Conservation (phyloP, 306 rosid species). For the Ormosia semicastrata region DNA sequence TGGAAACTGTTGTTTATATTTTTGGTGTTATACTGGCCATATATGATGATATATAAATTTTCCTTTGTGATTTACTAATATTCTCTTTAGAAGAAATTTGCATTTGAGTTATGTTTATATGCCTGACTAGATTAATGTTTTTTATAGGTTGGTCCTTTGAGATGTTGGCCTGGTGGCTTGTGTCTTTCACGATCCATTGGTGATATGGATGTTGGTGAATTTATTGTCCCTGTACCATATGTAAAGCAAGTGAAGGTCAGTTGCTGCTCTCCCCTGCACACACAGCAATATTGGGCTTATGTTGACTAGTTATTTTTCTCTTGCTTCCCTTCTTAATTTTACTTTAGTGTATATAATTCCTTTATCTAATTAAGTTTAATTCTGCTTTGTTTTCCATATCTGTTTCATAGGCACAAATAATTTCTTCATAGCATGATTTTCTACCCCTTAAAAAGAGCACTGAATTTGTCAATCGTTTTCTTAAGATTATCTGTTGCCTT, state of each 20-base stretch:
- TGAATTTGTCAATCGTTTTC: background rate
- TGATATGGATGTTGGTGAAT: constrained; percentile 95
- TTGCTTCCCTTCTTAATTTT: constrained; percentile 1
- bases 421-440: constrained; percentile 17
- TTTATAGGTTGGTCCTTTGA: constrained; percentile 85
- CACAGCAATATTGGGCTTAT: background rate
- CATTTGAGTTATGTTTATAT: background rate
- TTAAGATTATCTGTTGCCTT: constrained; percentile 4
- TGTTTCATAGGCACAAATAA: background rate
- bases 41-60: constrained; percentile 13
- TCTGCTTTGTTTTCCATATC: background rate
- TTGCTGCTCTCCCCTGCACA: constrained; percentile 41
- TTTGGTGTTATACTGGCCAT: constrained; percentile 7
- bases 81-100: background rate
- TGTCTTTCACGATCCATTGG: constrained; percentile 97
- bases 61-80: background rate
- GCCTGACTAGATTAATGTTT: constrained; percentile 19
- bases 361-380: background rate
- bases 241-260: constrained; percentile 98
- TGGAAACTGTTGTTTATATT: constrained; percentile 4
- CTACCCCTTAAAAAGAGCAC: background rate
- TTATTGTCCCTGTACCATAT: constrained; percentile 90
- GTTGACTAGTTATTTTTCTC: constrained; percentile 17
- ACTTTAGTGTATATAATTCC: constrained; percentile 9
- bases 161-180: constrained; percentile 99